A percentile compares a stretch with the other conserved stretches of the same genome.
Evolutionary conservation across 2,329 filamentous ascomycete genomes (phyloP).

Genomic region (Ophiostoma novo-ulmi): DNA sequence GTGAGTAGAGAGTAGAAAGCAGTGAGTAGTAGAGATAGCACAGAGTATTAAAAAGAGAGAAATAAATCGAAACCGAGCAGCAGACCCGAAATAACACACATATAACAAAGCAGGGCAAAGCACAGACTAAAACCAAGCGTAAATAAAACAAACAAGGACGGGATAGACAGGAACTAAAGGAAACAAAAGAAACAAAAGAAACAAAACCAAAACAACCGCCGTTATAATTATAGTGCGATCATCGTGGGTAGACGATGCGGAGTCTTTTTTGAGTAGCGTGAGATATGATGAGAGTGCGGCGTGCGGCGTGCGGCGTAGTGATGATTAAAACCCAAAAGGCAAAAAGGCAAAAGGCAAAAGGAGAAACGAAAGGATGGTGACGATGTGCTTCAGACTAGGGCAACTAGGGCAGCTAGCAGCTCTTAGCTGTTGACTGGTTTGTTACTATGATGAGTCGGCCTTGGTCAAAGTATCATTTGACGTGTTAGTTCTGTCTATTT

Average conservation of each 20-base stretch:
- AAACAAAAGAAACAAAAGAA: not conserved
- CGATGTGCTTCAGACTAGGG: conserved; percentile 7
- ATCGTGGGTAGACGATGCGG: not conserved
- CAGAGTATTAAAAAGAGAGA: not conserved
- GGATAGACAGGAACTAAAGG: not conserved
- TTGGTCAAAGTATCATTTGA: conserved; percentile 2
- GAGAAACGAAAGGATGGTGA: conserved; percentile 1
- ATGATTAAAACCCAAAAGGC: not conserved
- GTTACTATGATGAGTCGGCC: not conserved
- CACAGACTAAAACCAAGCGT: not conserved
- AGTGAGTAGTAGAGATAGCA: not conserved
- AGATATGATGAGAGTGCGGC: not conserved
- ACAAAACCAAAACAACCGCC: not conserved
- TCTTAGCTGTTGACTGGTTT: not conserved
- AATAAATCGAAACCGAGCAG: not conserved
- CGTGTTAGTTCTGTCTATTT: conserved; percentile 2
- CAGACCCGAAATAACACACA: not conserved
- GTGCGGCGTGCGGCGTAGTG: too few relatives aligned
- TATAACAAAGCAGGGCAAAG: not conserved
- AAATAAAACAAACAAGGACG: not conserved
- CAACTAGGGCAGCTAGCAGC: not conserved
- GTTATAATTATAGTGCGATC: conserved; percentile 3
- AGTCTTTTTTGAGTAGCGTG: not conserved
- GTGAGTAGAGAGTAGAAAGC: not conserved
- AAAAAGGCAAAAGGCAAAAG: not conserved